A percentile compares a stretch with the other conserved stretches of the same genome.
These are phyloP conservation scores for Funneliformis geosporum DNA, from an alignment of 192 early-diverging fungal species.

Conservation along the genomic window DNA sequence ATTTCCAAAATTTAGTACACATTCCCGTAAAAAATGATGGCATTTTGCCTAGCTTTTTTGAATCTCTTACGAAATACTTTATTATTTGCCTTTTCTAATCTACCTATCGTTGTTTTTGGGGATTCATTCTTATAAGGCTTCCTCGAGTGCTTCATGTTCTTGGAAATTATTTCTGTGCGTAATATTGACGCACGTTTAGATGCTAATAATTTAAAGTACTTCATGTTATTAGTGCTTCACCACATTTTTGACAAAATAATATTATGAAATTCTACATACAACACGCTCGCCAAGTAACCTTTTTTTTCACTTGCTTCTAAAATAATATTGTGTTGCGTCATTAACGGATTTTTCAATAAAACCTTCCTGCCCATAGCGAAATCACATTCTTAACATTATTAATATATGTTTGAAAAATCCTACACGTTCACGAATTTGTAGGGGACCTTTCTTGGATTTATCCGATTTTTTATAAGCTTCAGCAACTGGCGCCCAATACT, in stretches of 20 bases:
- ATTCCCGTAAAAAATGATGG: constrained; percentile 60
- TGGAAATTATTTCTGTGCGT: constrained; percentile 37
- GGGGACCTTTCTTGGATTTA: constrained; percentile 22
- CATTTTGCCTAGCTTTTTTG: constrained; percentile 60
- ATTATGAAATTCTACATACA: constrained; percentile 38
- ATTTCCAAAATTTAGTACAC: constrained; percentile 60
- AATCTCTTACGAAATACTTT: constrained; percentile 70
- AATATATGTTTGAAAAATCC: constrained; percentile 46
- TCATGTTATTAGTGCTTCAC: constrained; percentile 38
- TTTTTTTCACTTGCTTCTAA: constrained; percentile 36
- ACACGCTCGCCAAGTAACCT: constrained; percentile 38
- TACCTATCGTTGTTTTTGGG: constrained; percentile 52
- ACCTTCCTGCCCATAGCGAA: constrained; percentile 49
- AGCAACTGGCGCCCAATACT: constrained; percentile 53
- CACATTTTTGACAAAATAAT: constrained; percentile 41
- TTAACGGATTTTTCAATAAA: constrained; percentile 45
- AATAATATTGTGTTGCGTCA: constrained; percentile 7
- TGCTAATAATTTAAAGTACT: constrained; percentile 41
- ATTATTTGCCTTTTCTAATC: constrained; percentile 61
- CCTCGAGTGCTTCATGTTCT: constrained; percentile 39
- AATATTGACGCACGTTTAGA: constrained; percentile 42
- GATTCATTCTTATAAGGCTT: constrained; percentile 44
- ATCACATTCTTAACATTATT: constrained; percentile 53
- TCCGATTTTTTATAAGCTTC: constrained; percentile 48
- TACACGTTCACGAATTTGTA: constrained; percentile 28